Evolutionary conservation across 768 basidiomycete species (phyloP), one percentile per base, ranked within the genome.

Genomic region (Hygrophorus russula): DNA sequence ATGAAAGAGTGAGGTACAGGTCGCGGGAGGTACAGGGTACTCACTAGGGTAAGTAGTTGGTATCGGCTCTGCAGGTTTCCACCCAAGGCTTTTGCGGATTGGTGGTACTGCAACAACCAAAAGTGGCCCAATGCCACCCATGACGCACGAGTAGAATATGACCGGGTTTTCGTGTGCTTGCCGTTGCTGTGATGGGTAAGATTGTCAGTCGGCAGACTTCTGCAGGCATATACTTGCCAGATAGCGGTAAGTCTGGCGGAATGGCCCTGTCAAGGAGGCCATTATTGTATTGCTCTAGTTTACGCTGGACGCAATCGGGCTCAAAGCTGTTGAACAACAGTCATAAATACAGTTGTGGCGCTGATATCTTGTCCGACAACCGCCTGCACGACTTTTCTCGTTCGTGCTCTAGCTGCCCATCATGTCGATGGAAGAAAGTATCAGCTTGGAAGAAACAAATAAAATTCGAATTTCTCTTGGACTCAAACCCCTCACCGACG

Each of bases 381-480:
- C 51, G 34, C 7, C 4, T 24, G 41, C 35, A 34, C 39, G 48
- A 42, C 37, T 41, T 36, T 46, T 34, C 50, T 39, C 27, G 12
- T 49, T 49, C 38, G 36, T 27, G 15, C 35, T 43, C 27, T 32
- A 43, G 14, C 32, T 40, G 28, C 43, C 45, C 56, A 63, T 49
- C 46, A 76, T 74, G 70, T 73, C 80, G 13, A 80, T 86, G 82
- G 83, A 89, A 68, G 78, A 87, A 62, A 82, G 85, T 51, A 84
- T 94, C 58, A 86, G 84, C 56, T 75, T 94, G 57, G 90, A 92
- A 56, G 90, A 93, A 70, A 93, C 91, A 30, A 93, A 93, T 73
- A 92, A 86, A 65, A 87, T 96, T 60, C 89, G 96, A 66, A 78
- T 94, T 46, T 84, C 82, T 4, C 74, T 96, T 31, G 96, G 96